Conservation (phyloP, 352 stramenopile genomes). For the Globisporangium uncinulatum region DNA sequence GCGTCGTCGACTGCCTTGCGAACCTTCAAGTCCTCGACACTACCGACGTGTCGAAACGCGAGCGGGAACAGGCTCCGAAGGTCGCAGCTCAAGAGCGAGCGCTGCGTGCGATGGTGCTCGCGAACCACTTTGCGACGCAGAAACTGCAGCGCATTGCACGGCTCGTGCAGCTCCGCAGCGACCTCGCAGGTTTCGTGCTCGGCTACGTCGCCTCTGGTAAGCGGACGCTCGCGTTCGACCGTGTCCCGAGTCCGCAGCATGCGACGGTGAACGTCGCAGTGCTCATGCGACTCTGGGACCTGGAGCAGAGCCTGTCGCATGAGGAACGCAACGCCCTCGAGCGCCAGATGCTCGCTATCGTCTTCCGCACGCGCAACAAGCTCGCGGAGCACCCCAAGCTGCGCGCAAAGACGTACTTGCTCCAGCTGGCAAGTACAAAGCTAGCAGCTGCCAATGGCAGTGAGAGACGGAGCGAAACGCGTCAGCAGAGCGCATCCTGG, state of each 20-base stretch:
- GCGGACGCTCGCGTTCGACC: constrained; percentile 29
- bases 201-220: constrained; percentile 7
- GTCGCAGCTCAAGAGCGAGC: constrained; percentile 55
- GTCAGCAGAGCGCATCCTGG: constrained; percentile 37
- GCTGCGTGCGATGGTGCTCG: constrained; percentile 36
- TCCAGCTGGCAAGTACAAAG: constrained; percentile 40
- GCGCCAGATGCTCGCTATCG: constrained; percentile 60
- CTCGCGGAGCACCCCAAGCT: constrained; percentile 50
- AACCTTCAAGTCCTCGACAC: constrained; percentile 58
- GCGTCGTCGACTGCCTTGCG: constrained; percentile 39
- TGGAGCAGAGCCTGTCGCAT: constrained; percentile 30
- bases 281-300: constrained; percentile 45
- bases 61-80: constrained; percentile 36
- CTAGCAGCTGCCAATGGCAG: constrained; percentile 6
- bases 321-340: constrained; percentile 33
- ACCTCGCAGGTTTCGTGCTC: constrained; percentile 46
- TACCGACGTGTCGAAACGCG: constrained; percentile 42
- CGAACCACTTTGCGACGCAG: constrained; percentile 70
- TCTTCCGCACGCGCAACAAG: constrained; percentile 48
- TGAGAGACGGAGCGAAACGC: constrained; percentile 23
- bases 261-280: constrained; percentile 29
- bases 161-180: constrained; percentile 42
- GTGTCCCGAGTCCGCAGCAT: constrained; percentile 41
- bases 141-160: constrained; percentile 50
- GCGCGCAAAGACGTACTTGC: constrained; percentile 62